Evolutionary conservation across 148 eudicot genomes (phyloP).

Genomic region (Camellia lanceoleosa): DNA sequence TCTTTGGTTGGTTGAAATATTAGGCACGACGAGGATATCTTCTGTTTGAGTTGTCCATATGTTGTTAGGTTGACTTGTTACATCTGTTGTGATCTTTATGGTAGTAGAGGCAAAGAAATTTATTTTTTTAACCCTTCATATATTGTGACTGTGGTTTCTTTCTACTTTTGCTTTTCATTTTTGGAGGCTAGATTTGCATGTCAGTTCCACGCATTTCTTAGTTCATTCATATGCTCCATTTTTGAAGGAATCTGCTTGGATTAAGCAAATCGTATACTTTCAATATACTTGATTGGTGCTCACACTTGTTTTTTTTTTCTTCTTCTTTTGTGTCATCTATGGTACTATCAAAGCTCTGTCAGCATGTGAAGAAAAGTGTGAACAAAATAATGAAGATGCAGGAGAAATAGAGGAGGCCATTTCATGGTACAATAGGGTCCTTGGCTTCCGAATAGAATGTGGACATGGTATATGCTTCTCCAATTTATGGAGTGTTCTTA

Average conservation of each 20-base stretch:
- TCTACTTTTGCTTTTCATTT: neutral
- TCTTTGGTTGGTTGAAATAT: neutral
- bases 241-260: neutral
- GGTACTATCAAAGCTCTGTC: conserved; percentile 45
- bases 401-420: conserved; percentile 71
- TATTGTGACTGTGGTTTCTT: neutral
- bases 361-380: conserved; percentile 51
- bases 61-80: neutral
- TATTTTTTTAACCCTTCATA: neutral
- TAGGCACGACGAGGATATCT: neutral
- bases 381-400: conserved; percentile 33
- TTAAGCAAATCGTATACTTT: neutral
- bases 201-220: neutral
- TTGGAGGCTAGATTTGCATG: neutral
- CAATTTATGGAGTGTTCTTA: neutral
- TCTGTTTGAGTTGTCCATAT: neutral
- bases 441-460: conserved; percentile 83
- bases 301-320: neutral
- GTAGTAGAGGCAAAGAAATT: neutral
- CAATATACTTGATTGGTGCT: conserved; percentile 2
- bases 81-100: neutral
- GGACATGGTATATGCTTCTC: conserved; percentile 62
- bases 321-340: conserved; percentile 3
- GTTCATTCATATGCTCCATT: neutral
- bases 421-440: conserved; percentile 80